A percentile compares a stretch with the other conserved stretches of the same genome.
phyloP scores from a whole-genome alignment of 2,329 filamentous ascomycete species.

The Elsinoe batatas region DNA sequence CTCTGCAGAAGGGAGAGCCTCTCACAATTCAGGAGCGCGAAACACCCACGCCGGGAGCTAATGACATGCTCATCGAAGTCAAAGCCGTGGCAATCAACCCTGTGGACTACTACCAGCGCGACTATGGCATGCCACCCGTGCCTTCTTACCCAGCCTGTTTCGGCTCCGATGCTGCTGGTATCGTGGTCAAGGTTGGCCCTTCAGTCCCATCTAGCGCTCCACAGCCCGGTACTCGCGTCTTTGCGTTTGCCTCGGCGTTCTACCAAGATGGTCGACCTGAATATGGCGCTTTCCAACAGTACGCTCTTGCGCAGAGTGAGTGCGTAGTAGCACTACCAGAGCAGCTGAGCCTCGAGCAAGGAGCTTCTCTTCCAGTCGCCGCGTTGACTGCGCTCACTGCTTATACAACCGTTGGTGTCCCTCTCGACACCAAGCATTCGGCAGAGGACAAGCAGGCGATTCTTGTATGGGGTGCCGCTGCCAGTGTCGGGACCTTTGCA shows the following conservation, averaged over 20 bases:
- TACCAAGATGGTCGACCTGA: neutral
- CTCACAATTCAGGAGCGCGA: neutral
- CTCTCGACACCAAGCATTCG: constrained; percentile 18
- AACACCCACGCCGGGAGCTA: neutral
- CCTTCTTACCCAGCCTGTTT: constrained; percentile 33
- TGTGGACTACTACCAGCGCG: constrained; percentile 36
- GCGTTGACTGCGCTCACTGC: constrained; percentile 16
- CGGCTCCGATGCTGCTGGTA: constrained; percentile 23
- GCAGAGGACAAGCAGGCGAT: constrained; percentile 24
- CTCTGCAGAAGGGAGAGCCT: neutral
- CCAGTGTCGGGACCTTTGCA: constrained; percentile 34
- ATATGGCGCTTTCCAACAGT: neutral
- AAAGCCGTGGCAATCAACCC: constrained; percentile 43
- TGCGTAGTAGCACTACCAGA: constrained; percentile 24
- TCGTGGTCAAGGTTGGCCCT: neutral
- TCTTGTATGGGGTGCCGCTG: constrained; percentile 37
- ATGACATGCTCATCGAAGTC: constrained; percentile 40
- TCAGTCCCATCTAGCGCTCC: neutral
- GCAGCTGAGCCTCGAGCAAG: constrained; percentile 22
- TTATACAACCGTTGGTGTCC: constrained; percentile 22
- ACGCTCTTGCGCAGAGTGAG: constrained; percentile 14
- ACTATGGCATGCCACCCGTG: constrained; percentile 32
- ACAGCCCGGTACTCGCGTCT: neutral
- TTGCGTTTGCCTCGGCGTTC: neutral
- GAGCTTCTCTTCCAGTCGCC: constrained; percentile 20